Base-by-base conservation (phyloP, 2,329 filamentous ascomycete species). In the Hymenoscyphus infarciens region DNA sequence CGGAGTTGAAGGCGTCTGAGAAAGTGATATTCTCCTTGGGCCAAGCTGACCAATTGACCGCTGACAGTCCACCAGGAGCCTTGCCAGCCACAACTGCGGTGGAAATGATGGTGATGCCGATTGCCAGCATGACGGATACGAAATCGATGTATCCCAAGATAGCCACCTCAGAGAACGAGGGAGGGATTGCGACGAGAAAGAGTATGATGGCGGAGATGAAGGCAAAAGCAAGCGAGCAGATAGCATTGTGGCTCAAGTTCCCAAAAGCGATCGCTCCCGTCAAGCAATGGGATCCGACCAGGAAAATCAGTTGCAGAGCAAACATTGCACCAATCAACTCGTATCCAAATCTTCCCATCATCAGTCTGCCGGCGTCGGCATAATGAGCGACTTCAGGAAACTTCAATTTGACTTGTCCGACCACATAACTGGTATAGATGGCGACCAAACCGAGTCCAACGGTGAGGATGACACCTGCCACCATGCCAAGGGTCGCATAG, bases 201-300 rank as follows among this genome's bases (percentile, higher is more conserved):
- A 80, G 82, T 6, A 87, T 57, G 13, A 82, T 59, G 64, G 82
- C 72, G 0, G 81, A 83, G 2, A 82, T 73, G 8, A 83, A 73
- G 7, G 78, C 80, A 68, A 82, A 87, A 0, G 82, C 75, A 64
- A 87, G 80, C 1, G 82, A 82, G 72, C 84, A 88, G 2, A 79
- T 77, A 1, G 75, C 79, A 69, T 84, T 79, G 4, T 78, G 72
- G 1, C 83, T 85, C 60, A 87, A 74, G 3, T 79, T 81, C 64
- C 84, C 84, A 74, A 87, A 79, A 62, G 83, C 83, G 65, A 87
- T 82, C n/a, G 78, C 79, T 69, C 86, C 86, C 0, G 83, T 85
- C 63, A 87, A 75, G 33, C 87, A 75, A 71, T 88, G 86, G 33
- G 82, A 84, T 16, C 80, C 83, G 77, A 86, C 83, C 67, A 86